Evolutionary conservation across 441 rosid species (phyloP).

Genomic region (Sinapis alba): DNA sequence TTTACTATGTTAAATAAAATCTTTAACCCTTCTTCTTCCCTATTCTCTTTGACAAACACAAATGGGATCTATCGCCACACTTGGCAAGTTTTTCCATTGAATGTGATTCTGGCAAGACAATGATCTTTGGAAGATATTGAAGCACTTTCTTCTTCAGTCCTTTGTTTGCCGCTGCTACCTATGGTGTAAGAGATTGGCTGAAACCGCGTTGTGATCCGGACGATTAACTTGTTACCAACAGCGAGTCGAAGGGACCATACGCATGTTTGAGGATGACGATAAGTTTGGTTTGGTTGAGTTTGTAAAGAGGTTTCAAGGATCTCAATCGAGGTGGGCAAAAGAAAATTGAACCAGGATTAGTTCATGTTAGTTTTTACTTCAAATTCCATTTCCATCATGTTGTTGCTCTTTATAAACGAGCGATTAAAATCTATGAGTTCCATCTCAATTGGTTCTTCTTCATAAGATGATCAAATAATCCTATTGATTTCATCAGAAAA

Average conservation of each 20-base stretch:
- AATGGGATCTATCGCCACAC: slow-evolving; percentile 74
- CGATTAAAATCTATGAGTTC: too few relatives aligned
- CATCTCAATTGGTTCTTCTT: too few relatives aligned
- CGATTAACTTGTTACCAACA: slow-evolving; percentile 18
- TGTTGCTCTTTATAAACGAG: too few relatives aligned
- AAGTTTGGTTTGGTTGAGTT: too few relatives aligned
- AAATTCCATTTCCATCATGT: too few relatives aligned
- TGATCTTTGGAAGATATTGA: slow-evolving; percentile 64
- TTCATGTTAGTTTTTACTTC: too few relatives aligned
- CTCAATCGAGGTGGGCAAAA: neutral
- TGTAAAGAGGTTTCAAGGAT: neutral
- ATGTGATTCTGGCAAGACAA: slow-evolving; percentile 47
- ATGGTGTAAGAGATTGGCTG: slow-evolving; percentile 26
- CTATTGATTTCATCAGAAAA: too few relatives aligned
- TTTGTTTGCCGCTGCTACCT: slow-evolving; percentile 58
- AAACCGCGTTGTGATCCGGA: slow-evolving; percentile 1
- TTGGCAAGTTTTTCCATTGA: slow-evolving; percentile 49
- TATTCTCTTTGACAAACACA: neutral
- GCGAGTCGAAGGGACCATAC: slow-evolving; percentile 75
- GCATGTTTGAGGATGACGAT: slow-evolving; percentile 48
- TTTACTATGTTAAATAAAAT: too few relatives aligned
- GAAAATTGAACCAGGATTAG: too few relatives aligned
- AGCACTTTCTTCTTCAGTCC: slow-evolving; percentile 84
- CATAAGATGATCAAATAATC: too few relatives aligned
- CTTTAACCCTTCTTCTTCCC: neutral